phyloP scores from a whole-genome alignment of 108 stramenopile species.

The Bacterosira constricta region DNA sequence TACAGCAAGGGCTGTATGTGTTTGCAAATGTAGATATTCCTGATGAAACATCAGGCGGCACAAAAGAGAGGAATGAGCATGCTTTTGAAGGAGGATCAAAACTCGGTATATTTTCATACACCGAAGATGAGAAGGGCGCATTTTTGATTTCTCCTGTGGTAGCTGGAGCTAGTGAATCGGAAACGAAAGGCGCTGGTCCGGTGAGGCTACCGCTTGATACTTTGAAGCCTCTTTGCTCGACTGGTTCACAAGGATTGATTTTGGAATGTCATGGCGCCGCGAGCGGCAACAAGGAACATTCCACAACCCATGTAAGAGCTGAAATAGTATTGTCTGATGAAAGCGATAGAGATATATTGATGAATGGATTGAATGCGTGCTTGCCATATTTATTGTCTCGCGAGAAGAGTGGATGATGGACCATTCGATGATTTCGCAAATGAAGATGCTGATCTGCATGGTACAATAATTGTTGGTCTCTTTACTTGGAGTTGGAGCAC shows the following conservation, averaged over 20 bases:
- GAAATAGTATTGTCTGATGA: constrained; percentile 50
- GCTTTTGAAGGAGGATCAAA: constrained; percentile 24
- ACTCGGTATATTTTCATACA: constrained; percentile 41
- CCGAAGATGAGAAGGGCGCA: not conserved
- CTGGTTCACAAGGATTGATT: constrained; percentile 18
- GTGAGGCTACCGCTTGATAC: not conserved
- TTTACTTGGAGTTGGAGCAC: no score
- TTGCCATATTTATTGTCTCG: not conserved
- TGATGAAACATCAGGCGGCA: not conserved
- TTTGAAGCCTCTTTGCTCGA: not conserved
- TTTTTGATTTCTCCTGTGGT: constrained; percentile 29
- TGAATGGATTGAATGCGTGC: constrained; percentile 27
- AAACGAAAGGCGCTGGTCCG: not conserved
- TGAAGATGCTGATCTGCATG: no score
- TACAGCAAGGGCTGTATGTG: constrained; percentile 43
- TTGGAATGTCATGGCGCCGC: constrained; percentile 11
- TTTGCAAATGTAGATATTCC: constrained; percentile 29
- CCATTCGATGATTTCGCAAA: no score
- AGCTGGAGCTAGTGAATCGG: constrained; percentile 8
- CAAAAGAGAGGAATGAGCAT: not conserved
- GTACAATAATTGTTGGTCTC: no score
- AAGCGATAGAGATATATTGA: constrained; percentile 37
- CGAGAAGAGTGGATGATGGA: no score
- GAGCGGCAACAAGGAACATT: not conserved
- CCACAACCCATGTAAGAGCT: not conserved